Percentiles rank a stretch among this genome's conserved stretches.
Conservation (phyloP, 106 monocot species). For the Vanilla planifolia region DNA sequence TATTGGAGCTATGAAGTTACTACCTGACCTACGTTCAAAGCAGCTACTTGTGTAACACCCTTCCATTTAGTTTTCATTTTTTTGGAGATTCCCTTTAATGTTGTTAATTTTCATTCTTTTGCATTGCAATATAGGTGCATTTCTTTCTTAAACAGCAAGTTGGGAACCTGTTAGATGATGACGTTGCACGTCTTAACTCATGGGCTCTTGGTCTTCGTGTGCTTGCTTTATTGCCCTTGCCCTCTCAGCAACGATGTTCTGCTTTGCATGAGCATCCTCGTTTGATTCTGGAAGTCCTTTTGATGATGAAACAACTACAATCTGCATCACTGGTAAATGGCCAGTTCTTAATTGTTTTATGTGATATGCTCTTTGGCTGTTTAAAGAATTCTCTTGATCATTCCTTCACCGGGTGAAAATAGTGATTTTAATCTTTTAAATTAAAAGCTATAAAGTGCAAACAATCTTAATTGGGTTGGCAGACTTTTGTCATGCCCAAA, state of each 20-base stretch:
- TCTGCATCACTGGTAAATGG: slow-evolving; percentile 77
- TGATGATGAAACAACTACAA: slow-evolving; percentile 97
- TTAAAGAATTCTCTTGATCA: neutral
- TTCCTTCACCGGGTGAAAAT: neutral
- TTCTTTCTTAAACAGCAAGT: slow-evolving; percentile 86
- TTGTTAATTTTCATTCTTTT: slow-evolving; percentile 1
- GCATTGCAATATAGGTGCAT: slow-evolving; percentile 46
- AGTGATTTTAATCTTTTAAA: too few relatives aligned
- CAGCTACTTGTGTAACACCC: slow-evolving; percentile 64
- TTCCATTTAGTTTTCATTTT: neutral
- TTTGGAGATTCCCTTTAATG: neutral
- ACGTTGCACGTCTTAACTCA: slow-evolving; percentile 64
- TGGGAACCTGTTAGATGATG: slow-evolving; percentile 64
- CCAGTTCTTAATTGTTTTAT: neutral
- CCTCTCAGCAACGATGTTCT: slow-evolving; percentile 89
- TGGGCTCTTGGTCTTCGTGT: slow-evolving; percentile 95
- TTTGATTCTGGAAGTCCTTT: slow-evolving; percentile 88
- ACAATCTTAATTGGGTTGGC: too few relatives aligned
- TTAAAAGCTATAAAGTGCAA: too few relatives aligned
- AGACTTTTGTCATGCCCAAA: too few relatives aligned
- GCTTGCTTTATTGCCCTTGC: slow-evolving; percentile 68
- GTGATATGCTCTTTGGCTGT: neutral
- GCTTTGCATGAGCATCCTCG: slow-evolving; percentile 87
- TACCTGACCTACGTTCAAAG: slow-evolving; percentile 91
- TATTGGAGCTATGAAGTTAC: slow-evolving; percentile 83